A percentile compares a stretch with the other conserved stretches of the same genome.
These are phyloP conservation scores for Nakaseomyces kungkrabaensis DNA, from an alignment of 1,139 yeast genomes.

Conservation along the genomic window DNA sequence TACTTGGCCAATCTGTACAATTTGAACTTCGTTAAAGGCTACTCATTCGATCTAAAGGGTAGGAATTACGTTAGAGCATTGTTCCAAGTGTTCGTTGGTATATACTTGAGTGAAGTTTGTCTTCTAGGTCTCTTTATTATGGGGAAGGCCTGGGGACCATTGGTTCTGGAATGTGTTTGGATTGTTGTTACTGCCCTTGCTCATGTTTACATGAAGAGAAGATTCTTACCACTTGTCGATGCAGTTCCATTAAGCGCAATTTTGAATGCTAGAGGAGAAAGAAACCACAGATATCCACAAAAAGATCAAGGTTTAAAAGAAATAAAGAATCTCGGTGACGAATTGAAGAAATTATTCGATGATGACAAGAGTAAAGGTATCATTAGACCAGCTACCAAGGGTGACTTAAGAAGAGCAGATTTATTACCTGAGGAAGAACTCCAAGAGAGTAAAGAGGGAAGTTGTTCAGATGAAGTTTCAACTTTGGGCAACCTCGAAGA, in stretches of 20 bases:
- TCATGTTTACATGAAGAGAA: constrained; percentile 48
- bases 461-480: neutral
- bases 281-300: constrained; percentile 34
- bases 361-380: constrained; percentile 16
- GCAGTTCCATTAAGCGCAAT: constrained; percentile 70
- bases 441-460: neutral
- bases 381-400: constrained; percentile 27
- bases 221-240: constrained; percentile 52
- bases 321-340: constrained; percentile 42
- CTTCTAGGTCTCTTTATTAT: constrained; percentile 59
- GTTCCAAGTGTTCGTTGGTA: constrained; percentile 54
- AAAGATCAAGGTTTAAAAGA: constrained; percentile 57
- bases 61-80: constrained; percentile 56
- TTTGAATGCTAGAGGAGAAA: constrained; percentile 46
- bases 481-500: neutral
- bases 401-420: constrained; percentile 30
- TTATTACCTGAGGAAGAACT: constrained; percentile 13
- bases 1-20: constrained; percentile 56
- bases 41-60: constrained; percentile 53
- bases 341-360: constrained; percentile 29
- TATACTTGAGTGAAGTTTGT: constrained; percentile 59
- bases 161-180: constrained; percentile 50
- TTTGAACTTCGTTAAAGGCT: constrained; percentile 45
- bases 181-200: constrained; percentile 42
- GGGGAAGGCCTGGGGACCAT: constrained; percentile 64